Evolutionary conservation across 305 asterid genomes (phyloP), one percentile per base, ranked within the genome.

Genomic region (Caryopteris hybrid): DNA sequence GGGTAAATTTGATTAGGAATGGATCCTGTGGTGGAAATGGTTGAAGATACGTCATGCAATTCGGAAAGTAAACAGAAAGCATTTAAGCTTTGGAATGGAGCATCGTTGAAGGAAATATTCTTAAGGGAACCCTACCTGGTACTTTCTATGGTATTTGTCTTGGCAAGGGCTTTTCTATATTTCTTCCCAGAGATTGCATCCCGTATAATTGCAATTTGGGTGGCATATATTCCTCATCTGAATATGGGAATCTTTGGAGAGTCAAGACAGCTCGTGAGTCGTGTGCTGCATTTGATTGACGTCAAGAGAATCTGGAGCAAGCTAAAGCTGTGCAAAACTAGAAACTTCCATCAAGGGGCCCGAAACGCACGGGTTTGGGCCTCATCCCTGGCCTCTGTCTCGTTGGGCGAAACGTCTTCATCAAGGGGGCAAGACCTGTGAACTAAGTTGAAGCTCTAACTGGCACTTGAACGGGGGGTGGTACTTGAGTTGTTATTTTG

Each of bases 291-390:
- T 64, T 41, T 83, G 81, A 74, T 86, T 43, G 90, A 90, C 52
- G 73, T 90, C 33, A 81, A 80, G 78, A 84, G 87, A 66, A 70
- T 83, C 29, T 85, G 91, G 92, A 80, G 80, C 65, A 83, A 83
- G 83, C 76, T 88, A 41, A 85, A 83, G 61, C 71, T 76, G 5
- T 70, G 83, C 70, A 90, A 88, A 74, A 82, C 75, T 56, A 74
- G 90, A 68, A 88, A 78, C 83, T 82, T 90, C 79, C 95, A 75
- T 50, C 55, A 58, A 14, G 83, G 97, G 38, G 95, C 96, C 16
- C 76, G 85, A 64, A 90, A 77, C 62, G 98, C 96, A 33, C 79
- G 86, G 36, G 91, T 83, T 21, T 92, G 96, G 98, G 96, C 98
- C 2, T 91, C 96, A 0, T 91, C 98, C 33, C 71, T 92, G 64